Percentiles rank a stretch among this genome's conserved stretches.
These are phyloP conservation scores for Mycena pura DNA, from an alignment of 768 basidiomycete species.

Conservation along the genomic window DNA sequence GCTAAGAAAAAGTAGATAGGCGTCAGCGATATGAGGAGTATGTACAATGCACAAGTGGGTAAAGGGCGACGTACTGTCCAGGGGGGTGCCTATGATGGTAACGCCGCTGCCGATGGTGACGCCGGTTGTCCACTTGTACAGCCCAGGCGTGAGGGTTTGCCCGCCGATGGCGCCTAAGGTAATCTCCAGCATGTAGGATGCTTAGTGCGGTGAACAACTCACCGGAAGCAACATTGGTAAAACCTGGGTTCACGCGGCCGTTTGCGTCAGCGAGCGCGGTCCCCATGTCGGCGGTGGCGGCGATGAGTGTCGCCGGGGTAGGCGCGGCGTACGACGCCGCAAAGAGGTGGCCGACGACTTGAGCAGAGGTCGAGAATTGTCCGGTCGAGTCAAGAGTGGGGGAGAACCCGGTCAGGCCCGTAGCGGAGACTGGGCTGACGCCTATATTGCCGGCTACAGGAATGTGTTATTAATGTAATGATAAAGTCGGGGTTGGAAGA, in stretches of 20 bases:
- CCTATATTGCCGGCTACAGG: no score
- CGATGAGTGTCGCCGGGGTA: conserved; percentile 29
- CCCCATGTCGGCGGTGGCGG: conserved; percentile 30
- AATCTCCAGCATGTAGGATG: no score
- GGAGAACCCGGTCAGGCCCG: no score
- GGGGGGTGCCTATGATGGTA: conserved; percentile 13
- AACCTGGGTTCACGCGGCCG: conserved; percentile 24
- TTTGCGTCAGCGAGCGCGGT: conserved; percentile 30
- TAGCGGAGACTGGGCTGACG: no score
- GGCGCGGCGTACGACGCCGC: conserved; percentile 29
- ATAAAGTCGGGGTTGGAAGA: no score
- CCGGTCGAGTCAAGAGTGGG: no score
- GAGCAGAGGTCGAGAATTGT: conserved; percentile 23
- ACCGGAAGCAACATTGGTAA: conserved; percentile 27
- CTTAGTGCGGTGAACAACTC: no score
- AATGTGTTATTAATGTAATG: no score
- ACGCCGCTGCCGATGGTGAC: conserved; percentile 22
- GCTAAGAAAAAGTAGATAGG: no score
- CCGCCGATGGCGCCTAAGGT: conserved; percentile 30
- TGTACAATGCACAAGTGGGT: no score
- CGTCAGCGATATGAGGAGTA: no score
- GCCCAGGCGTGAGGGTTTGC: conserved; percentile 24
- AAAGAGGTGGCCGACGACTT: conserved; percentile 30
- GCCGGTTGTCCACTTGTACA: conserved; percentile 27
- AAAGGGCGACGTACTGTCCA: no score